Evolutionary conservation across 2,329 filamentous ascomycete genomes (phyloP), one percentile per base, ranked within the genome.

Genomic region (Delphinella strobiligena): DNA sequence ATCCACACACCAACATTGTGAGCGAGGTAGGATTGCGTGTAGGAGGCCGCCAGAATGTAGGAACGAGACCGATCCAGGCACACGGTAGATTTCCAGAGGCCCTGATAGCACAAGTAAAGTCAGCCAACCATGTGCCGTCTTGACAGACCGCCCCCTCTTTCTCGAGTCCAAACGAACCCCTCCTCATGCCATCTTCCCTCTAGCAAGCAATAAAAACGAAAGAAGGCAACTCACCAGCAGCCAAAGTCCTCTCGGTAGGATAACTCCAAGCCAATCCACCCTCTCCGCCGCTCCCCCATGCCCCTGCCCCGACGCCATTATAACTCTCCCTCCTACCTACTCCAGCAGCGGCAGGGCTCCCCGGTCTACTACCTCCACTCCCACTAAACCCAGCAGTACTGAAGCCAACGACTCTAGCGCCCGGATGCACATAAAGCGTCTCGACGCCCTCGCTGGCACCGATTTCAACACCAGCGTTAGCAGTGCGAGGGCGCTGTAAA

Each of bases 1-100:
- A 57, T 93, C 84, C 22, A 95, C 82, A 57, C 83, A 93, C 88
- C 88, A 95, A 55, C 83, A 93, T 60, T 94, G 87, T 43, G 86
- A 93, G 58, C 85, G 85, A 17, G 84, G 85, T 38, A 95, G 64
- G 46, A 95, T 91, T 9, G 88, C 82, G 52, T 91, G 84, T 14
- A 94, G 71, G 12, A 88, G 80, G 40, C 76, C 78, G 44, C 84
- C 84, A 47, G 86, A 93, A 59, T 82, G 89, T 8, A 95, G 69
- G 53, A 94, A 95, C 10, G 85, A 83, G 12, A 91, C 84, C 8
- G 85, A 85, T 15, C 85, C 83, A 5, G 83, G 82, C 24, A 91
- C 82, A 51, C 83, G 80, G 57, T 95, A 93, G 47, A 95, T 85
- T 47, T 80, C 75, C 44, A 95, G 72, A 1, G 78, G 73, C 2